phyloP scores from a whole-genome alignment of 2,329 filamentous ascomycete genomes.

The Phaeoacremonium minimum region DNA sequence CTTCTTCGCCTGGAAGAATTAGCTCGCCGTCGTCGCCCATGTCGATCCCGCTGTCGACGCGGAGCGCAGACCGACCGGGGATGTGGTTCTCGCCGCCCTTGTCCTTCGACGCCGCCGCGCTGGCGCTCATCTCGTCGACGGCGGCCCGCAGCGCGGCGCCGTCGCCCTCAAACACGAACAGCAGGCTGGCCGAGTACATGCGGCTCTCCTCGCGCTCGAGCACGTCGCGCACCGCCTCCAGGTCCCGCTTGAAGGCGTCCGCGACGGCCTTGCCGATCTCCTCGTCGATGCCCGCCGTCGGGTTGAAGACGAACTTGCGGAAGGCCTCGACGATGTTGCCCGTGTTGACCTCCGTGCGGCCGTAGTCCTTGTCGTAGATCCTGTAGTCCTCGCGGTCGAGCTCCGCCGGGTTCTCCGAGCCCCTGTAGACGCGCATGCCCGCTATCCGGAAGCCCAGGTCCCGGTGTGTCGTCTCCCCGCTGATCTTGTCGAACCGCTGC shows the following conservation, averaged over 20 bases:
- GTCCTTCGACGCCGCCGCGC: constrained; percentile 43
- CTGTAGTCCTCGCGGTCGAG: constrained; percentile 52
- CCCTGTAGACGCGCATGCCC: constrained; percentile 61
- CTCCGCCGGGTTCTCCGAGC: constrained; percentile 44
- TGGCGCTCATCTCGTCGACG: constrained; percentile 48
- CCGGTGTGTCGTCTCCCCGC: constrained; percentile 53
- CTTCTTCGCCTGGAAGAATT: constrained; percentile 21
- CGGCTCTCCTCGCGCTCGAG: constrained; percentile 53
- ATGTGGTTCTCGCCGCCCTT: constrained; percentile 14
- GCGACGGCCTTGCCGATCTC: constrained; percentile 54
- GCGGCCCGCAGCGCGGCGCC: constrained; percentile 47
- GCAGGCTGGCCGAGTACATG: constrained; percentile 60
- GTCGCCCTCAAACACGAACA: constrained; percentile 63
- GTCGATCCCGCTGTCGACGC: constrained; percentile 53
- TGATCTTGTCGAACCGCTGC: constrained; percentile 55
- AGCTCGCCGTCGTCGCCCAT: constrained; percentile 37
- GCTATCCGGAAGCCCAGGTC: constrained; percentile 60
- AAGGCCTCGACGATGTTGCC: constrained; percentile 52
- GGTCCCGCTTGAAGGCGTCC: constrained; percentile 46
- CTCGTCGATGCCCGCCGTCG: constrained; percentile 52
- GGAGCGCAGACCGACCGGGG: constrained; percentile 30
- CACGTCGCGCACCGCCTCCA: constrained; percentile 47
- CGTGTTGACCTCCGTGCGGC: constrained; percentile 45
- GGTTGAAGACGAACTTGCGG: constrained; percentile 54
- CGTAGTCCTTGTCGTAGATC: constrained; percentile 61